Evolutionary conservation across 768 basidiomycete species (phyloP).

Genomic region (Phylloporus rhodoxanthus): DNA sequence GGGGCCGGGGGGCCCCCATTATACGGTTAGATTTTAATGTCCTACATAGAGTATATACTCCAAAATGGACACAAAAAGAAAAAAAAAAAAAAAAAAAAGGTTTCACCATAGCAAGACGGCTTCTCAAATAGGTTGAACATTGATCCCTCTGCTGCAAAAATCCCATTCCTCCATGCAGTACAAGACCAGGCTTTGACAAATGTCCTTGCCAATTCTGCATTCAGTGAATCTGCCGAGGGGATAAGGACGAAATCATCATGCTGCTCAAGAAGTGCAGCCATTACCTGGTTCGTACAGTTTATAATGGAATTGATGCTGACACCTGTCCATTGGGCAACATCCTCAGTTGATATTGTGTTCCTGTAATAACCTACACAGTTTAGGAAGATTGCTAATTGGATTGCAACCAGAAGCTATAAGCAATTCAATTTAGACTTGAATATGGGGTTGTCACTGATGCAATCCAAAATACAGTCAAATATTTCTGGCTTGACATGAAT

Average conservation of each 20-base stretch:
- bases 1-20: no score
- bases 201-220: neutral
- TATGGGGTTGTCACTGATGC: conserved; percentile 20
- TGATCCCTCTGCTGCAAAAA: conserved; percentile 37
- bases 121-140: conserved; percentile 9
- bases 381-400: conserved; percentile 27
- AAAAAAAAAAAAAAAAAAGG: no score
- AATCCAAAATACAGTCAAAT: conserved; percentile 21
- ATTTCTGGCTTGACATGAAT: conserved; percentile 19
- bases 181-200: neutral
- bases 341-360: conserved; percentile 9
- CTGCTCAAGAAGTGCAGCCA: neutral
- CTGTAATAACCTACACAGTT: conserved; percentile 24
- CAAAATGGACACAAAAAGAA: no score
- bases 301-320: neutral
- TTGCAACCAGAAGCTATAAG: conserved; percentile 21
- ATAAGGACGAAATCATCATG: conserved; percentile 2
- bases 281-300: conserved; percentile 1
- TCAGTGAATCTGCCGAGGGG: neutral
- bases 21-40: no score
- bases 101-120: neutral
- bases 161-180: conserved; percentile 30
- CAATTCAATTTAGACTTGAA: conserved; percentile 18
- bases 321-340: conserved; percentile 9
- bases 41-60: no score